Percentiles rank a stretch among this genome's conserved stretches.
These are phyloP conservation scores for Pichia terricola DNA, from an alignment of 1,139 yeast genomes.

Conservation along the genomic window DNA sequence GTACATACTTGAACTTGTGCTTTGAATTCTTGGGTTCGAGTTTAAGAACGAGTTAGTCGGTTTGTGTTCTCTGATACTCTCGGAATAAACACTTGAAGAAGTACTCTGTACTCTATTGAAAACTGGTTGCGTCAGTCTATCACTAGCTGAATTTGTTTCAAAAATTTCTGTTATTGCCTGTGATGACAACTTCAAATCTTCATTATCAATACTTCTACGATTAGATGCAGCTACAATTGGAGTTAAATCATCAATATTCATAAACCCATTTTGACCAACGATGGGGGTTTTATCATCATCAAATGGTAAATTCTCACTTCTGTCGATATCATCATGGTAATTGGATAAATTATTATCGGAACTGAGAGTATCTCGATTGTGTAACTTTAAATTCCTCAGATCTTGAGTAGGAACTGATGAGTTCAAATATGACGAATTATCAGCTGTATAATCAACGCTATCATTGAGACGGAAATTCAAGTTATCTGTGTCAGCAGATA, in stretches of 20 bases:
- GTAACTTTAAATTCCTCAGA: not conserved
- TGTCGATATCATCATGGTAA: too few species aligned
- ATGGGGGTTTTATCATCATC: slow-evolving; percentile 5
- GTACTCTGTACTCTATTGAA: slow-evolving; percentile 6
- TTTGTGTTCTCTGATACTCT: too few species aligned
- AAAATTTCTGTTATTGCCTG: slow-evolving; percentile 4
- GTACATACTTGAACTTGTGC: slow-evolving; percentile 11
- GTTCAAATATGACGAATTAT: slow-evolving; percentile 5
- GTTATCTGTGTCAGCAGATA: not conserved
- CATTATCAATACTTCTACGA: not conserved
- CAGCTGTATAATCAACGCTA: slow-evolving; percentile 1
- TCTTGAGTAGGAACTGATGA: slow-evolving; percentile 10
- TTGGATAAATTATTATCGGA: too few species aligned
- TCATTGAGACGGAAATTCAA: not conserved
- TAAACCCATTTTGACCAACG: not conserved
- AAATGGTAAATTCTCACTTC: too few species aligned
- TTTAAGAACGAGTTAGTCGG: not conserved
- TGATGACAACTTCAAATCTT: slow-evolving; percentile 5
- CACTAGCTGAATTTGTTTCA: not conserved
- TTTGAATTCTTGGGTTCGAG: slow-evolving; percentile 3
- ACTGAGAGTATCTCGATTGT: not conserved
- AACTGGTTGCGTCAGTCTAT: not conserved
- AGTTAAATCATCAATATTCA: slow-evolving; percentile 1
- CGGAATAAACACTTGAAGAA: slow-evolving; percentile 11
- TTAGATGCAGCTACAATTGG: slow-evolving; percentile 1